Evolutionary conservation across 192 early-diverging fungal species (phyloP), one percentile per base, ranked within the genome.

Genomic region (Backusella tuberculispora): DNA sequence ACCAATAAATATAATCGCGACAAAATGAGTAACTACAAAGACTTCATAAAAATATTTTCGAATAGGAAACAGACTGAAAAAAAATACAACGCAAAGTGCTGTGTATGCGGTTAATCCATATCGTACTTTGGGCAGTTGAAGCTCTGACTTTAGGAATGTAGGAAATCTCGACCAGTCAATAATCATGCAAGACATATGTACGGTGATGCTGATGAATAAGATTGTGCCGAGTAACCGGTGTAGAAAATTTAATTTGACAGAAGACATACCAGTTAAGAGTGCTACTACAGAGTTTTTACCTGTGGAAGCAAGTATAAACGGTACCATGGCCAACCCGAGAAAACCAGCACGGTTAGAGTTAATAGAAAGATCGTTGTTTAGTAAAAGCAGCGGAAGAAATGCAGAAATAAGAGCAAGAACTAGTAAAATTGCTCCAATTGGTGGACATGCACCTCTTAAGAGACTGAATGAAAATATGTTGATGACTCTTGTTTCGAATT

Each of bases 331-430:
- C 4, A 87, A 71, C 0, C 73, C 78, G 15, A 87, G 53, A 60
- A 83, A 87, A 7, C 86, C 86, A 4, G 86, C 86, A 8, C 86
- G 74, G 72, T 87, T 83, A 0, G 86, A 85, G 45, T 87, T 87
- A 40, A 84, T 44, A 34, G 66, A 24, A 1, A 87, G 78, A 26
- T 85, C 80, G 10, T 50, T 78, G 24, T 84, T 70, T 15, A 76
- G 44, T 7, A 84, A 64, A 5, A 85, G 53, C 8, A 86, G 53
- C 3, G 79, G 79, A 14, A 80, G 29, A 14, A 78, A 40, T 8
- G 81, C 75, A 4, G 80, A 79, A 9, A 85, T 64, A 43, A 84
- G 65, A 1, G 69, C 66, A 29, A 82, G 63, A 13, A 66, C 71
- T 8, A 87, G 14, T 0, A 87, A 67, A 9, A 85, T 77, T 3